These are phyloP conservation scores for Paramecium sonneborni DNA, from an alignment of 73 alveolate genomes.

Conservation along the genomic window DNA sequence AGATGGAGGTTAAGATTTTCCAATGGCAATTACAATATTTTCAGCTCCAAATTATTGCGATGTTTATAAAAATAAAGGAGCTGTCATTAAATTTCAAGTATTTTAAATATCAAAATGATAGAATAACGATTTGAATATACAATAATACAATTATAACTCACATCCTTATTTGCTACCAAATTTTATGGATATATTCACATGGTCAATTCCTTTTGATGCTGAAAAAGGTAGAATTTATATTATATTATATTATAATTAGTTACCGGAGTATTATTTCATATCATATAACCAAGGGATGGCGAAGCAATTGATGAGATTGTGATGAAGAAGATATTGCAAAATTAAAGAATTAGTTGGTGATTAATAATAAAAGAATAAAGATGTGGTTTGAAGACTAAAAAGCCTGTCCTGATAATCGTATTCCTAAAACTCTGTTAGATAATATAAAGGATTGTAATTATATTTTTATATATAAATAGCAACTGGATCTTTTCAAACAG, in stretches of 20 bases:
- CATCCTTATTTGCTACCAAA: constrained; percentile 90
- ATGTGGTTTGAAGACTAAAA: constrained; percentile 74
- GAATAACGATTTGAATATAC: constrained; percentile 76
- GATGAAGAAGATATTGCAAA: constrained; percentile 53
- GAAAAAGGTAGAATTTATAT: constrained; percentile 68
- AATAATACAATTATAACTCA: constrained; percentile 80
- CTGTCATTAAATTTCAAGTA: constrained; percentile 73
- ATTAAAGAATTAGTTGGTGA: constrained; percentile 21
- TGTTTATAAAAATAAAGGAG: constrained; percentile 83
- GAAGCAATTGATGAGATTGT: constrained; percentile 65
- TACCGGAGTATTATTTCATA: constrained; percentile 68
- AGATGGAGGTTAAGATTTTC: constrained; percentile 83
- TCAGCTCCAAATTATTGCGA: constrained; percentile 94
- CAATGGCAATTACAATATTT: constrained; percentile 86
- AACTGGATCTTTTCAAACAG: constrained; percentile 35
- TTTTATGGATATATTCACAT: constrained; percentile 83
- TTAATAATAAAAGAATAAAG: neutral
- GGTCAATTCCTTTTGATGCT: constrained; percentile 89
- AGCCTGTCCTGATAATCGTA: constrained; percentile 84
- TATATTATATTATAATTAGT: neutral
- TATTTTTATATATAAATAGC: constrained; percentile 15
- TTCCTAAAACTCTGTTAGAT: constrained; percentile 80
- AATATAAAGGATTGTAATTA: neutral
- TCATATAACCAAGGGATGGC: constrained; percentile 75
- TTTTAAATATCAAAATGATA: neutral